Conservation (phyloP, 1,139 yeast genomes). For the Debaryomycetaceae sp. region DNA sequence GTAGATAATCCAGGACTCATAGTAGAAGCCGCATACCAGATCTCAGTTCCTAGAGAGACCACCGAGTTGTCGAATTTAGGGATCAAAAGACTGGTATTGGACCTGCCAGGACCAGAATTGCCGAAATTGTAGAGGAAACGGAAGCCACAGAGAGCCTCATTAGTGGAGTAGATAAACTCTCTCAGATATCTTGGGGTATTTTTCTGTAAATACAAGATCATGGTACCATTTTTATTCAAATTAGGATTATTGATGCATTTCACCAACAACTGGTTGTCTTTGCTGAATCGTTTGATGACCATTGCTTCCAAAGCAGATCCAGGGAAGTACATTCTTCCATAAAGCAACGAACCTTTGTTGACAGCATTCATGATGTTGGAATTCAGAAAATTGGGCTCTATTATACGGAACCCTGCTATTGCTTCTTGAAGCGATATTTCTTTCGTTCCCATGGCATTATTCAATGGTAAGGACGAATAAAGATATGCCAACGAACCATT, state of each 20-base stretch:
- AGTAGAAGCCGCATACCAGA: conserved; percentile 83
- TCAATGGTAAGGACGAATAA: conserved; percentile 62
- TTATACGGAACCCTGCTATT: conserved; percentile 70
- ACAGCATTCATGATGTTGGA: conserved; percentile 1
- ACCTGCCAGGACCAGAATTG: conserved; percentile 5
- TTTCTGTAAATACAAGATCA: conserved; percentile 72
- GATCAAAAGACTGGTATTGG: conserved; percentile 17
- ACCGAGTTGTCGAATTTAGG: conserved; percentile 47
- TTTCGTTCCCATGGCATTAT: conserved; percentile 49
- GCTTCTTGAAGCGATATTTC: conserved; percentile 65
- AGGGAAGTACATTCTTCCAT: conserved; percentile 89
- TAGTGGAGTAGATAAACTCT: conserved; percentile 83
- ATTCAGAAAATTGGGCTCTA: conserved; percentile 40
- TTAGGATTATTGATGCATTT: conserved; percentile 75
- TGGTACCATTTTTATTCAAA: conserved; percentile 50
- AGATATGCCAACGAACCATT: conserved; percentile 85
- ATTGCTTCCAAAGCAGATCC: conserved; percentile 86
- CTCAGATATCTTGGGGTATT: conserved; percentile 64
- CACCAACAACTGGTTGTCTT: conserved; percentile 60
- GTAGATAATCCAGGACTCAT: conserved; percentile 86
- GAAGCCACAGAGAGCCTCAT: conserved; percentile 83
- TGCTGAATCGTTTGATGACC: conserved; percentile 64
- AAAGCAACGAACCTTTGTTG: conserved; percentile 31
- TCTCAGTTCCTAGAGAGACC: conserved; percentile 76
- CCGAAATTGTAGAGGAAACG: conserved; percentile 69